Percentiles rank a stretch among this genome's conserved stretches.
These are phyloP conservation scores for Chaetoceros tenuissimus DNA, from an alignment of 108 stramenopile species.

Conservation along the genomic window DNA sequence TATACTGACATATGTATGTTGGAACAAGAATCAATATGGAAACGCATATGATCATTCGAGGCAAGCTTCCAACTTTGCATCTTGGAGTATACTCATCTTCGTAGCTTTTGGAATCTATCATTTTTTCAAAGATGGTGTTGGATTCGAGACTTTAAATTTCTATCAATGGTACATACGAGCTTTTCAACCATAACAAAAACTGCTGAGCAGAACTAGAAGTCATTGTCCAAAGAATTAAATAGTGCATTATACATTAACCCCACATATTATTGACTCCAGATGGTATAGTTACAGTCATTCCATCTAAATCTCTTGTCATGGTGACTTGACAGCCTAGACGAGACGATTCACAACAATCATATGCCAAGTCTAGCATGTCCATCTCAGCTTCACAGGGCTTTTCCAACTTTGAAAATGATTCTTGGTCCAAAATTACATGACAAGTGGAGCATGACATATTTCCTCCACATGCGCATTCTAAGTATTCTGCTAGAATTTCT, in stretches of 20 bases:
- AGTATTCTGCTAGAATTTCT: slow-evolving; percentile 41
- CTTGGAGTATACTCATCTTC: slow-evolving; percentile 8
- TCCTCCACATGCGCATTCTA: slow-evolving; percentile 73
- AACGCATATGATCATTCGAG: slow-evolving; percentile 21
- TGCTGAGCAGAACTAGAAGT: no score
- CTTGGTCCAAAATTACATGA: slow-evolving; percentile 58
- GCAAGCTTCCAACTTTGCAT: slow-evolving; percentile 17
- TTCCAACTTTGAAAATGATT: slow-evolving; percentile 36
- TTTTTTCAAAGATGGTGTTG: no score
- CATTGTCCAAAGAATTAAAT: background rate
- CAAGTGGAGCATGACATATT: slow-evolving; percentile 75
- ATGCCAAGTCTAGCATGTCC: slow-evolving; percentile 73
- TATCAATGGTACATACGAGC: no score
- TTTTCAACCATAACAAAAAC: no score
- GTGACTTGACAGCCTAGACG: slow-evolving; percentile 61
- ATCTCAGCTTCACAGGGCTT: slow-evolving; percentile 44
- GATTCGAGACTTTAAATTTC: no score
- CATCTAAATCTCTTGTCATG: slow-evolving; percentile 39
- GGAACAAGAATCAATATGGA: slow-evolving; percentile 21
- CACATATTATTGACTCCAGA: slow-evolving; percentile 41
- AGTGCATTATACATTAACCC: background rate
- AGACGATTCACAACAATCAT: slow-evolving; percentile 35
- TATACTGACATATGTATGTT: slow-evolving; percentile 6
- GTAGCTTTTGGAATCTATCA: slow-evolving; percentile 8
- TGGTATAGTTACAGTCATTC: slow-evolving; percentile 42